phyloP scores from a whole-genome alignment of 768 basidiomycete genomes.

The Mycena albidolilacea region DNA sequence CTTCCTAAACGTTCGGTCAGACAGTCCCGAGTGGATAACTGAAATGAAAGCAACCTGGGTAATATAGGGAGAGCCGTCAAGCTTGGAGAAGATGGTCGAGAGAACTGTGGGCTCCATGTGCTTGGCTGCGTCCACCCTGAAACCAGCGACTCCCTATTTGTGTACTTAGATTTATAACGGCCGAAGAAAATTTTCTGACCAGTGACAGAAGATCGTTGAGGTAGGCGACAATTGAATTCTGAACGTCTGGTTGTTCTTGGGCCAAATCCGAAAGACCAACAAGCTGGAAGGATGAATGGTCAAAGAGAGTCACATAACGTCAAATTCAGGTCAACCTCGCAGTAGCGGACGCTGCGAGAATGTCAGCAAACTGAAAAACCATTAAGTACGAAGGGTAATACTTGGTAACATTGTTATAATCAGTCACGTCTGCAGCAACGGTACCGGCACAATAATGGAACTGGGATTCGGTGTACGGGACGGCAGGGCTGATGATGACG shows the following conservation, averaged over 20 bases:
- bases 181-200: background rate
- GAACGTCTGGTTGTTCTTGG: conserved; percentile 17
- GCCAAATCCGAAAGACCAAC: conserved; percentile 18
- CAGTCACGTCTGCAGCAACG: conserved; percentile 55
- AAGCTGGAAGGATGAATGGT: background rate
- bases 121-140: conserved; percentile 26
- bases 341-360: conserved; percentile 5
- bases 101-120: conserved; percentile 45
- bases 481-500: conserved; percentile 40
- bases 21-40: too few relatives aligned
- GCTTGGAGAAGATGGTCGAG: conserved; percentile 51
- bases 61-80: conserved; percentile 51
- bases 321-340: conserved; percentile 42
- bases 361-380: background rate
- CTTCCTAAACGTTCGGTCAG: conserved; percentile 10
- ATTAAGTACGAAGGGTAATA: conserved; percentile 43
- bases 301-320: background rate
- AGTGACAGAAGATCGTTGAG: conserved; percentile 25
- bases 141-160: conserved; percentile 18
- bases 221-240: background rate
- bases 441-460: conserved; percentile 52
- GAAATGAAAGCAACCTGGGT: conserved; percentile 52
- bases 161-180: background rate
- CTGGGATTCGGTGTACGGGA: conserved; percentile 49
- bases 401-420: conserved; percentile 57